Base-by-base conservation (phyloP, 768 basidiomycete genomes). In the Phlebiopsis gigantea region DNA sequence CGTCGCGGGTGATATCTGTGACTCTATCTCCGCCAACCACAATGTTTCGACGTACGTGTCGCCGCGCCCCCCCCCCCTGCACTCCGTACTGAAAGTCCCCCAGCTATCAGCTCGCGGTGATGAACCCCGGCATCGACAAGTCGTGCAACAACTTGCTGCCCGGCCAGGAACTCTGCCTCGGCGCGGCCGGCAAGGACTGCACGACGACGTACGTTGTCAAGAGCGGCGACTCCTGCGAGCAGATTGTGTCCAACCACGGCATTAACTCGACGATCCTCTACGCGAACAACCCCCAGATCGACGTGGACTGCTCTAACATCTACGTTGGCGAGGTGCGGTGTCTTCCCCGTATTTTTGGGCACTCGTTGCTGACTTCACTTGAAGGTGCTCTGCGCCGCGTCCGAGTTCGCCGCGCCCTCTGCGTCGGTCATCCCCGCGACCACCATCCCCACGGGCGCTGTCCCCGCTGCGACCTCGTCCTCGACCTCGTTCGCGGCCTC, bases 211-310 rank as follows among this genome's bases (percentile, higher is more conserved):
- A 90, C 69, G 75, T 78, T 47, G 86, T 92, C 46, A 14, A 68
- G 42, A 34, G 65, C 1, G 75, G 73, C 64, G 87, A 92, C 68
- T 74, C 73, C 55, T 92, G 90, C 68, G 77, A 80, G 14, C 57
- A n/a, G 17, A 73, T 92, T 53, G 55, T 75, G 26, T 17, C 46
- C 25, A 61, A 51, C 1, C 62, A 71, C 62, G 69, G 73, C 31
- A 63, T 87, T 69, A 80, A 84, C 75, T 55, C 62, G 24, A 80
- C 81, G 34, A 74, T 82, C 4, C 73, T 93, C 28, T 73, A 68
- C 66, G 15, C 61, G 57, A 90, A 91, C 80, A 93, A 93, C 80
- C 90, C 88, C 19, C 84, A 90, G 69, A 76, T 91, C 62, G 60
- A 81, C 63, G 2, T 46, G 0, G 72, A 67, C 0, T 87, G 83